Base-by-base conservation (phyloP, 2,329 filamentous ascomycete species). In the Chaetomiaceae sp. region DNA sequence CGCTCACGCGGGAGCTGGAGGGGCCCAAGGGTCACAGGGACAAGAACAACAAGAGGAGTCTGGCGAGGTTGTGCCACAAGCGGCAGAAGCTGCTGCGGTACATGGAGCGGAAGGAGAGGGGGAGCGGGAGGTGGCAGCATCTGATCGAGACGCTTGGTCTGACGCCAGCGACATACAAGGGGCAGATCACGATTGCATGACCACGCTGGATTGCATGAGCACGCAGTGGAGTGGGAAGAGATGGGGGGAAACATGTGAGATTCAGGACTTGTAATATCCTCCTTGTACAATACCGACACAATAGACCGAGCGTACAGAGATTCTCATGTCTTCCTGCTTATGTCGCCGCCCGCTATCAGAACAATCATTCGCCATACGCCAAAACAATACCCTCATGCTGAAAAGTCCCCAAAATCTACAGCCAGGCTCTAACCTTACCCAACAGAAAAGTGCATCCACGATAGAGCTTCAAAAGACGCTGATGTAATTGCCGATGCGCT, bases 401-500 rank as follows among this genome's bases (percentile, higher is more conserved):
- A 27, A 15, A 29, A 33, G 24, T 36, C 32, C 41, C 45, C 27
- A 38, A 34, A 40, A 45, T 49, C 49, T 55, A 56, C 42, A 58
- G n/a, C n/a, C n/a, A n/a, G 18, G 42, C 27, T 42, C 8, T 24
- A 42, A 42, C 18, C 12, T n/a, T 14, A 7, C n/a, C 27, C 36
- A 39, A 46, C 26, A 18, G 4, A 43, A 37, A 38, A 32, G 14
- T 33, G 14, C 29, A n/a, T n/a, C 19, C 18, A 17, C 12, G 22
- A 24, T 35, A 22, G n/a, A n/a, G n/a, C n/a, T n/a, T 78, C 70
- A 95, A 70, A 98, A 95, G 52, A 97, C 93, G 69, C 89, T 95
- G 67, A 98, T 98, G 70, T 95, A 98, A 71, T 97, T 98, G 59
- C 88, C 86, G 65, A 98, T 97, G 64, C 93, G 82, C 69, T 98